These are phyloP conservation scores for Trichoderma citrinoviride DNA, from an alignment of 2,329 filamentous ascomycete genomes.

Conservation along the genomic window DNA sequence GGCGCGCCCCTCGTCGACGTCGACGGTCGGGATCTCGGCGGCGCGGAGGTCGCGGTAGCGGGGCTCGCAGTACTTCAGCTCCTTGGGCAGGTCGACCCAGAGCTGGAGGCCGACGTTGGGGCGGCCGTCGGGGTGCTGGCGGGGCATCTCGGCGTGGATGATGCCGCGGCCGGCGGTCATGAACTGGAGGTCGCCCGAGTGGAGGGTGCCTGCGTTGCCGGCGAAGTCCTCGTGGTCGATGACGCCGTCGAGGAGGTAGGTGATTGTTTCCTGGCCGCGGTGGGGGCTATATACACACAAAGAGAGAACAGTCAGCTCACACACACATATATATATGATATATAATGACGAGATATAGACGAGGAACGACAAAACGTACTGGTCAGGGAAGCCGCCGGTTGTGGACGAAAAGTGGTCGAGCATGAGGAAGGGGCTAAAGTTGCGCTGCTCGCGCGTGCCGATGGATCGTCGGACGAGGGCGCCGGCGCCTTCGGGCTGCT, in stretches of 20 bases:
- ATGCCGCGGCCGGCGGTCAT: conserved; percentile 94
- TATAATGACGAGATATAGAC: neutral
- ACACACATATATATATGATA: too few species aligned
- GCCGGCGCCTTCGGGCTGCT: conserved; percentile 85
- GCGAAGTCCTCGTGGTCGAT: conserved; percentile 93
- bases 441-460: conserved; percentile 76
- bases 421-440: conserved; percentile 94
- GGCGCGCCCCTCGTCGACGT: conserved; percentile 69
- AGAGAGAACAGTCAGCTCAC: neutral
- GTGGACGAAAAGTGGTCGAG: conserved; percentile 90
- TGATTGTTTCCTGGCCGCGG: conserved; percentile 83
- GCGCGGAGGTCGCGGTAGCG: conserved; percentile 84
- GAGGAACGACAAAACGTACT: conserved; percentile 41
- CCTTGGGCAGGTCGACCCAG: conserved; percentile 85
- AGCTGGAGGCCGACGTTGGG: conserved; percentile 87
- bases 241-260: conserved; percentile 80
- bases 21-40: conserved; percentile 73
- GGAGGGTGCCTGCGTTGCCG: conserved; percentile 79
- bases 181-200: conserved; percentile 89
- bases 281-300: conserved; percentile 49
- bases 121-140: conserved; percentile 69
- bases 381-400: conserved; percentile 82
- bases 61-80: conserved; percentile 85
- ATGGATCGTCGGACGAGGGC: conserved; percentile 84
- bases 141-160: conserved; percentile 94